phyloP scores from a whole-genome alignment of 306 rosid species.

The Pueraria montana region DNA sequence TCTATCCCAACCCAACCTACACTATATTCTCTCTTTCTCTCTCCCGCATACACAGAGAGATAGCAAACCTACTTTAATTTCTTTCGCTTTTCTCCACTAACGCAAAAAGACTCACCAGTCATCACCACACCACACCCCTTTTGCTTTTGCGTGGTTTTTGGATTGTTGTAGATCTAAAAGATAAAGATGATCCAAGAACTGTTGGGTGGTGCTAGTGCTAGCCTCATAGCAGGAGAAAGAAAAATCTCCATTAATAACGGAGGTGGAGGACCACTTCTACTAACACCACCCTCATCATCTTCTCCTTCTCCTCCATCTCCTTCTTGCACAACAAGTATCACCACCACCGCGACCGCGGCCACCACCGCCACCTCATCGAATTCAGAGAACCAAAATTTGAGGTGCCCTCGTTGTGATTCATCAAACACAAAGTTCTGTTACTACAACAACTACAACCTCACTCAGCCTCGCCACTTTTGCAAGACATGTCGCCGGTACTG shows the following conservation, averaged over 20 bases:
- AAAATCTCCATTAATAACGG: conserved; percentile 65
- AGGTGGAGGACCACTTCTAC: conserved; percentile 49
- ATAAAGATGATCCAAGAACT: conserved; percentile 91
- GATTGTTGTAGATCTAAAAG: conserved; percentile 75
- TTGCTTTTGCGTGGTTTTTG: conserved; percentile 73
- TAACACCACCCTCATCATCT: conserved; percentile 36
- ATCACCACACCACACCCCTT: conserved; percentile 43
- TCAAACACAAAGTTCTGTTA: conserved; percentile 92
- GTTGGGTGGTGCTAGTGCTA: conserved; percentile 64
- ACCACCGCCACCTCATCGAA: conserved; percentile 45
- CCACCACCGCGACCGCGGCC: conserved; percentile 13
- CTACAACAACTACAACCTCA: conserved; percentile 73
- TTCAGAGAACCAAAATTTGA: conserved; percentile 68
- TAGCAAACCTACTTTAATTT: conserved; percentile 58
- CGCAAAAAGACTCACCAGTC: conserved; percentile 66
- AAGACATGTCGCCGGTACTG: conserved; percentile 98
- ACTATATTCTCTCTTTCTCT: conserved; percentile 11
- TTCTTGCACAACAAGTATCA: conserved; percentile 42
- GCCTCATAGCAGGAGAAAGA: conserved; percentile 59
- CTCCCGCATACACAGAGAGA: conserved; percentile 8
- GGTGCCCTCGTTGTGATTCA: conserved; percentile 63
- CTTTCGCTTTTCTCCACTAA: conserved; percentile 67
- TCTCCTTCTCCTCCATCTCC: conserved; percentile 43
- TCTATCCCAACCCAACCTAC: conserved; percentile 26
- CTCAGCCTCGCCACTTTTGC: conserved; percentile 99